Base-by-base conservation (phyloP, 139 green algal genomes). In the Chlorella sp. region DNA sequence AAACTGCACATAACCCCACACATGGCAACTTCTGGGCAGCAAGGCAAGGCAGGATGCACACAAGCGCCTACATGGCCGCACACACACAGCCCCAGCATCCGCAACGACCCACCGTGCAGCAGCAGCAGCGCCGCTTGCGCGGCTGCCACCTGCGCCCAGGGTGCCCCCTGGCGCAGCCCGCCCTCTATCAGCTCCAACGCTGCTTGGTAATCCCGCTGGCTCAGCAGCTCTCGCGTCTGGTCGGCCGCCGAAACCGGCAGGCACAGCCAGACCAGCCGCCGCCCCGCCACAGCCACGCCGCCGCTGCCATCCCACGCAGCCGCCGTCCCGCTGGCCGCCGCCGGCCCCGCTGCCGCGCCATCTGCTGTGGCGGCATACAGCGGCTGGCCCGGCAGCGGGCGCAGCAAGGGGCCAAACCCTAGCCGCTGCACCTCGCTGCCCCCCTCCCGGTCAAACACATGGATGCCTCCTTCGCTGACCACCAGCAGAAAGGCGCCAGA, bases 81-180 rank as follows among this genome's bases (percentile, higher is more conserved):
- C 22, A 56, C 5, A 17, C 72, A 41, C 38, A 40, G 8, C 8
- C 46, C 7, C 7, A 54, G 8, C 7, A 54, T 11, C 51, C 51
- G 51, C 51, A 20, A 60, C n/a, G n/a, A 28, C 76, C 13, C 48
- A 87, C 86, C 90, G 48, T 92, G 87, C 84, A 95, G 73, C 73
- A 94, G 80, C 73, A 95, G 86, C 83, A 96, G 89, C 26, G 89
- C 93, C 19, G 91, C 87, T 76, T 96, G 89, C 32, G 92, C 93
- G 34, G 91, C 89, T 1, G 89, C 92, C 19, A 76, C 80, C 65
- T 91, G 81, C 1, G 87, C 89, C 93, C 93, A 96, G 2, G 73
- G 40, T 32, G 73, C 80, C 3, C 43, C 77, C 84, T 36, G 82
- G 68, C 3, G 72, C 76, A 86, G 82, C 78, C 30, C 70, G 36